Evolutionary conservation across 2,329 filamentous ascomycete genomes (phyloP).

Genomic region (Phialocephala subalpina): DNA sequence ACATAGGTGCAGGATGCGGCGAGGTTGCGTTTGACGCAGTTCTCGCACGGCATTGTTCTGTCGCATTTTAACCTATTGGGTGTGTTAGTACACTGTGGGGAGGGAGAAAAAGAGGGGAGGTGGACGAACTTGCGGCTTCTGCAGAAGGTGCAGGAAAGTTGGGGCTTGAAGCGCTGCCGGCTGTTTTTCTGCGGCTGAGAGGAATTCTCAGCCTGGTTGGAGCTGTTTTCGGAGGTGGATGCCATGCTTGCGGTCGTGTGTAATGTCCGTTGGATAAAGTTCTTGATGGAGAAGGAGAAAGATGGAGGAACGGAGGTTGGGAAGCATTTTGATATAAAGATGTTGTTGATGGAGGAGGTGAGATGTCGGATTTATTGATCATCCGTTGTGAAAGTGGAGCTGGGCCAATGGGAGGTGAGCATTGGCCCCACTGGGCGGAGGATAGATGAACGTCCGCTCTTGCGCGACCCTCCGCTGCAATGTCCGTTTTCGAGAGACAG

Average conservation of each 20-base stretch:
- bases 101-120: neutral
- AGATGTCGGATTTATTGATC: neutral
- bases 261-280: neutral
- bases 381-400: neutral
- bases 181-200: conserved; percentile 17
- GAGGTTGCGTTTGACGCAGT: conserved; percentile 59
- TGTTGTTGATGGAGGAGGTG: neutral
- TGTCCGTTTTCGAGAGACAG: no score
- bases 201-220: conserved; percentile 1
- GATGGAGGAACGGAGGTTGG: conserved; percentile 2
- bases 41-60: conserved; percentile 57
- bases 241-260: neutral
- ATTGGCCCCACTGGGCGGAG: no score
- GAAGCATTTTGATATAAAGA: neutral
- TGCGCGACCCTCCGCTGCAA: no score
- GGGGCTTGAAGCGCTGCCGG: conserved; percentile 38
- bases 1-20: conserved; percentile 57
- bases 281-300: neutral
- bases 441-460: no score
- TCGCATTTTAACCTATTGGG: conserved; percentile 56
- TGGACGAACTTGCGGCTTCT: conserved; percentile 37
- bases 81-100: conserved; percentile 1
- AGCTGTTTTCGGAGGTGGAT: neutral
- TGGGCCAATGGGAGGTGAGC: neutral
- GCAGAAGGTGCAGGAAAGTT: conserved; percentile 41